Evolutionary conservation across 768 basidiomycete species (phyloP), one percentile per base, ranked within the genome.

Genomic region (Auricularia sp.): DNA sequence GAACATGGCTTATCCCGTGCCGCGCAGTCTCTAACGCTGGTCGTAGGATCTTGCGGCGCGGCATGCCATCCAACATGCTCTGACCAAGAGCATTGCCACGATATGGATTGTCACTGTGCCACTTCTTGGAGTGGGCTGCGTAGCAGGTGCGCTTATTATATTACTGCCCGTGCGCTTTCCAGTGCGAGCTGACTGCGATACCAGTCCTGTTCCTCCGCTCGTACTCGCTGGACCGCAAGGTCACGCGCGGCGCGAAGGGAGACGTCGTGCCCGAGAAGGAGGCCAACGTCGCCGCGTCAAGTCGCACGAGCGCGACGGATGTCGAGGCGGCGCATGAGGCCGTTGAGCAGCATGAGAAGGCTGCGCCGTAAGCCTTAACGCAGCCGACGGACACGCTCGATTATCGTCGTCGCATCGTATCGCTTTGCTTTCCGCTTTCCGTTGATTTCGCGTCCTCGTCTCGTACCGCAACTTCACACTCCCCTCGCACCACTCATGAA

Each of bases 81-180:
- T 84, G 73, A 79, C 87, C 14, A 77, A 78, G 39, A 83, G 87
- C 3, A 85, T 90, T 51, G 79, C 80, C 67, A 72, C 71, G 59
- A 84, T 90, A 33, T 90, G 88, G 87, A 67, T 88, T 24, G 84
- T 85, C 8, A 79, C 78, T 72, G 85, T 85, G 10, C 86, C 84
- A 0, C 75, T 89, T 34, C 62, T 82, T 6, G 85, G 82, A 13
- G 76, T 77, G 51, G 77, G 80, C 34, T 79, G 88, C 68, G 67
- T 88, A 42, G 66, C 78, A 66, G 71, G 77, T 77, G 62, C 64
- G 68, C 67, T 29, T 21, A 61, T 33, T 24, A 29, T 2, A 29
- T 29, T 29, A 29, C 24, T 44, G 42, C 18, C 2, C 62, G 29
- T 33, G n/a, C 54, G 51, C 29, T 7, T 11, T 39, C 42, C 24